Evolutionary conservation across 2,329 filamentous ascomycete genomes (phyloP), one percentile per base, ranked within the genome.

Genomic region (Dothidotthia symphoricarpi): DNA sequence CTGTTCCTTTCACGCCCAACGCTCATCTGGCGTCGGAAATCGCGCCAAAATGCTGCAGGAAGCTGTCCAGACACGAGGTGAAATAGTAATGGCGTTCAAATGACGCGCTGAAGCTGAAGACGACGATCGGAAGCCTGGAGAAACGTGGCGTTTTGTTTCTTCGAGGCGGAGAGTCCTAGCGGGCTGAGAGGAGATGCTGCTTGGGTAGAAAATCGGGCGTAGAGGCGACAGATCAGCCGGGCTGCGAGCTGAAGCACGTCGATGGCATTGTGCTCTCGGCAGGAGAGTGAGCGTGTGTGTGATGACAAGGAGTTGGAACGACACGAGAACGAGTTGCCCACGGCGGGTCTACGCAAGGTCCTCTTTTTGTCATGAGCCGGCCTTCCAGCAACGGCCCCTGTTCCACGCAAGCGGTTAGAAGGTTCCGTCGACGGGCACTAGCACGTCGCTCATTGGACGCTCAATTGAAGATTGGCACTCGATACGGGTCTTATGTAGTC

Each of bases 101-200:
- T 16, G 36, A 34, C 33, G 40, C 27, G 35, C 28, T 27, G 31
- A 22, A 22, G 45, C n/a, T 19, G 34, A 33, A 36, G 38, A 38
- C 42, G 34, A 42, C 31, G 26, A 31, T 43, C 32, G 8, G 30
- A 29, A 27, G 32, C 28, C 30, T 30, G 16, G 39, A 35, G 30
- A 34, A 29, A 24, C 36, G 40, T 36, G 61, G 63, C 59, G 59
- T 50, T 55, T 54, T 39, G 45, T 39, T 47, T 41, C 47, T 56
- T 51, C 40, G 47, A 22, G 46, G 43, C 32, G 39, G 28, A 40
- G 30, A 37, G 52, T 26, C 33, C 26, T 16, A 26, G 48, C 41
- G 53, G 59, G 56, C 53, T 57, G 53, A 56, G 52, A 31, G 39
- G 39, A 37, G 28, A 36, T 19, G 19, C 15, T 24, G 37, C n/a